A percentile compares a stretch with the other conserved stretches of the same genome.
These are phyloP conservation scores for Gracilaria domingensis DNA, from an alignment of 23 red algal genomes.

Conservation along the genomic window DNA sequence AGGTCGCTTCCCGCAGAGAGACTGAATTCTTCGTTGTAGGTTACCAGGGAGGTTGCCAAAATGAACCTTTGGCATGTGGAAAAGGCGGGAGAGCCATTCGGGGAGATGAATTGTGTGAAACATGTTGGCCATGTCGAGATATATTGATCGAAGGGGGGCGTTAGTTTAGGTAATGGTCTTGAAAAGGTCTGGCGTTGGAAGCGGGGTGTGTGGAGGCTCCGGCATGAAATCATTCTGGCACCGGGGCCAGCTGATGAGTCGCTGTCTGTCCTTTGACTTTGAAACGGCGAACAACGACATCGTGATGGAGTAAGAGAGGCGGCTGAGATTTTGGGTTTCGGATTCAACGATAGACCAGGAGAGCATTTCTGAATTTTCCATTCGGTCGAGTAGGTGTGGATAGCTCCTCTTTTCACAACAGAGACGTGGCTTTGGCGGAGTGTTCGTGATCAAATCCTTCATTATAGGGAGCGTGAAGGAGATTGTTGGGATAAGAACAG, in stretches of 20 bases:
- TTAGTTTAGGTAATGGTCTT: background rate
- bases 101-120: slow-evolving; percentile 34
- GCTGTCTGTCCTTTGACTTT: background rate
- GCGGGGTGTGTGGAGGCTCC: background rate
- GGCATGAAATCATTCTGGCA: slow-evolving; percentile 20
- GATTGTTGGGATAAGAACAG: too few relatives aligned
- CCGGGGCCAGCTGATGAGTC: slow-evolving; percentile 27
- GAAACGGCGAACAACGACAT: slow-evolving; percentile 19
- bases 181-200: slow-evolving; percentile 34
- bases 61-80: background rate
- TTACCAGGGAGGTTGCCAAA: background rate
- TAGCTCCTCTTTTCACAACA: too few relatives aligned
- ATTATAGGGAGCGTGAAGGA: too few relatives aligned
- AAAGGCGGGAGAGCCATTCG: background rate
- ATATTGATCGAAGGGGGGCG: background rate
- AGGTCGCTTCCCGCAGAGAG: background rate
- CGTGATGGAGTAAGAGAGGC: background rate
- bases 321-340: background rate
- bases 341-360: background rate
- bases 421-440: too few relatives aligned
- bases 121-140: slow-evolving; percentile 36
- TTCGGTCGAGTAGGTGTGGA: background rate
- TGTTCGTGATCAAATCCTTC: too few relatives aligned
- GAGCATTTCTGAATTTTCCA: slow-evolving; percentile 7
- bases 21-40: background rate